phyloP scores from a whole-genome alignment of 805 yeast genomes.

The Lachancea mirantina region DNA sequence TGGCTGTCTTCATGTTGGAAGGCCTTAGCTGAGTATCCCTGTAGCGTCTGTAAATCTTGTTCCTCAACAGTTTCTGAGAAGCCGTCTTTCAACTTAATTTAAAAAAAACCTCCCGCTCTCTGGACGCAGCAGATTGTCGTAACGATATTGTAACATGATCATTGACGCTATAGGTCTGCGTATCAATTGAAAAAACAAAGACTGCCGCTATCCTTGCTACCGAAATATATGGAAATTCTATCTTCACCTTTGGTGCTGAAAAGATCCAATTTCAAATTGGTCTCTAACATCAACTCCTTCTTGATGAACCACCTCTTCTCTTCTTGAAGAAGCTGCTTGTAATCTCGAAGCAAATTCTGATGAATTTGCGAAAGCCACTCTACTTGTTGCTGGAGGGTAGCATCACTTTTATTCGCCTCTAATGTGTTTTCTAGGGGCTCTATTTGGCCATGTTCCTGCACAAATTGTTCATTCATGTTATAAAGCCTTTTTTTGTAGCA shows the following conservation, averaged over 20 bases:
- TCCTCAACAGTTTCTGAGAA: no score
- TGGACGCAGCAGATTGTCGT: no score
- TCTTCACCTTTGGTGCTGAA: constrained; percentile 19
- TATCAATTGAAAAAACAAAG: constrained; percentile 4
- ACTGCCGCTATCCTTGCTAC: constrained; percentile 2
- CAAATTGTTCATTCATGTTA: constrained; percentile 24
- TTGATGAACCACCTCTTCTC: constrained; percentile 29
- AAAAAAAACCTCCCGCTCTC: no score
- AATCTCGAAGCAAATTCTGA: constrained; percentile 15
- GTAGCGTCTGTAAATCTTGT: no score
- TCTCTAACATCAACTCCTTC: constrained; percentile 28
- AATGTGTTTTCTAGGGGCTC: constrained; percentile 2
- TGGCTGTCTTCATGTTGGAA: no score
- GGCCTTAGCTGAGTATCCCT: no score
- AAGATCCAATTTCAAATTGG: constrained; percentile 29
- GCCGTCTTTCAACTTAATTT: no score
- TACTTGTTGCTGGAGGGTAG: constrained; percentile 2
- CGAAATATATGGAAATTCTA: not conserved
- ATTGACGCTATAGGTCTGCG: no score
- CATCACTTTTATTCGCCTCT: no score
- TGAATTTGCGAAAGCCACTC: constrained; percentile 20
- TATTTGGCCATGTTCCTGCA: constrained; percentile 10
- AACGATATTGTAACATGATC: no score
- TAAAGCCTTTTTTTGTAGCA: constrained; percentile 23
- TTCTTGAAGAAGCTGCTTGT: constrained; percentile 13